These are phyloP conservation scores for Eucalyptus caleyi DNA, from an alignment of 345 rosid species.

Conservation along the genomic window DNA sequence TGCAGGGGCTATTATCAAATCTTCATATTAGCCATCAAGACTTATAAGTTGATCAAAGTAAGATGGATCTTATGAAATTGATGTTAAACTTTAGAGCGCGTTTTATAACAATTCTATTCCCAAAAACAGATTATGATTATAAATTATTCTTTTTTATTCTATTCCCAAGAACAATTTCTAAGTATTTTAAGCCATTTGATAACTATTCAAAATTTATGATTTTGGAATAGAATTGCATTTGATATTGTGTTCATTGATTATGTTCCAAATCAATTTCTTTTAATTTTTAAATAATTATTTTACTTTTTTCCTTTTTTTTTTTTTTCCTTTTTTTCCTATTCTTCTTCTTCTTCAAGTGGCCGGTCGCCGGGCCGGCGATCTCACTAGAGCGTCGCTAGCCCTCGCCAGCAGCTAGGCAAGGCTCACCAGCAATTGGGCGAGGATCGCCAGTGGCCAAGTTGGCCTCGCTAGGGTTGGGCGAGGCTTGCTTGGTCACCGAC, in stretches of 20 bases:
- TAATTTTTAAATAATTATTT: too few species aligned
- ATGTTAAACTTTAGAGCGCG: rapidly evolving
- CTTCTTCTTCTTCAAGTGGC: too few species aligned
- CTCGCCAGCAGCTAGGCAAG: rapidly evolving
- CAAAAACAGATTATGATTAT: rapidly evolving
- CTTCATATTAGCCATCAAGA: not conserved
- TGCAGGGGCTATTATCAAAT: too few species aligned
- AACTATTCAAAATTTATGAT: rapidly evolving
- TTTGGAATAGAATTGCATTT: rapidly evolving
- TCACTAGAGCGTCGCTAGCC: too few species aligned
- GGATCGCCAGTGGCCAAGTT: too few species aligned
- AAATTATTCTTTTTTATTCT: rapidly evolving
- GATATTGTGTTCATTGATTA: rapidly evolving
- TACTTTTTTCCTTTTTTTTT: too few species aligned
- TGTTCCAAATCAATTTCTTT: too few species aligned
- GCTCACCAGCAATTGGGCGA: rapidly evolving
- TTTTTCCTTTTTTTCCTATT: too few species aligned
- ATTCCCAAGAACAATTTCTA: rapidly evolving
- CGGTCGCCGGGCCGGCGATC: rapidly evolving
- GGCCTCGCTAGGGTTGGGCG: too few species aligned
- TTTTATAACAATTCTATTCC: rapidly evolving
- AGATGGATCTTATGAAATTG: not conserved
- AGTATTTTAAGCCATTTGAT: rapidly evolving
- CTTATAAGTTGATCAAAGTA: not conserved
- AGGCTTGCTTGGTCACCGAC: too few species aligned